Evolutionary conservation across 2,329 filamentous ascomycete genomes (phyloP), one percentile per base, ranked within the genome.

Genomic region (Monosporascus sp.): DNA sequence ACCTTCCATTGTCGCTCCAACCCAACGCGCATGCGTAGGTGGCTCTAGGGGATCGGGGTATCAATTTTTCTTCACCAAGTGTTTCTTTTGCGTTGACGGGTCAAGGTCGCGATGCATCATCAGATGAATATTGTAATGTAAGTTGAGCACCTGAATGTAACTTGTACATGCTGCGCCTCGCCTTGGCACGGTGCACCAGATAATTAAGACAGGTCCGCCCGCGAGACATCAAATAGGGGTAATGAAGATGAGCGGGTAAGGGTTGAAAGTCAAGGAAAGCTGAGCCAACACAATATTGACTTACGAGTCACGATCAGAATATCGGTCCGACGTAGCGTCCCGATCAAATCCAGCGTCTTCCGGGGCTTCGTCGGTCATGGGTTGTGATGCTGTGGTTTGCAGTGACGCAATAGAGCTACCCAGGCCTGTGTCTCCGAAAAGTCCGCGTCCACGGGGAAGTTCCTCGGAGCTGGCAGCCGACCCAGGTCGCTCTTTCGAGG

Each of bases 401-500:
- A 37, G 37, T 51, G 8, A 58, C 58, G 50, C 61, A 63, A 25
- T 11, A 24, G 43, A 46, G 25, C 25, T 17, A 27, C n/a, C 24
- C 5, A 14, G 22, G 17, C 22, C 43, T 2, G 22, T 27, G 22
- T 25, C 43, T 27, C 57, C 58, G 49, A 54, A 55, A 38, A 61
- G 60, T 46, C 63, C 64, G 52, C 64, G 58, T 38, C 62, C 65
- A 20, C 65, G 65, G 50, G 61, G 50, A 56, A 59, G 55, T 49
- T 65, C 64, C 50, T 68, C 65, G 60, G 56, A 67, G 55, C 65
- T 68, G 41, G 55, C 57, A 46, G 60, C 53, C 17, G 65, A 68
- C 8, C 56, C 60, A 49, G 68, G 64, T 60, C 65, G 67, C 49
- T 68, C 75, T 60, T 67, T 68, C 57, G 75, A 74, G 47, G 65